phyloP scores from a whole-genome alignment of 768 basidiomycete genomes.

The Lentinula sp. region DNA sequence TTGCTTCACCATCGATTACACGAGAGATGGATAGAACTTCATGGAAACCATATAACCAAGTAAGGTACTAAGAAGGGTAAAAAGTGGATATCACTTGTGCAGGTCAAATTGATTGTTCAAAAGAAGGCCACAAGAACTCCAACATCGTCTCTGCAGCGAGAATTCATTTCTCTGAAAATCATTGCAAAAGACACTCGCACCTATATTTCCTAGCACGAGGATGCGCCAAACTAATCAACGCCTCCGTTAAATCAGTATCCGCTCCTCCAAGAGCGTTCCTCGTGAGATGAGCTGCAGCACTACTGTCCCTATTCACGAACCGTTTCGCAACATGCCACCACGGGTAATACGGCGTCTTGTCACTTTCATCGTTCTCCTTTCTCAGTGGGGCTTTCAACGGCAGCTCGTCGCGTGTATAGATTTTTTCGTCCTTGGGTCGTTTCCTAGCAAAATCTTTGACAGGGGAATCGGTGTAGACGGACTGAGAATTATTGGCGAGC shows the following conservation, averaged over 20 bases:
- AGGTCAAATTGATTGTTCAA: neutral
- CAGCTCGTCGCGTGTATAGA: constrained; percentile 8
- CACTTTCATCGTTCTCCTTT: constrained; percentile 13
- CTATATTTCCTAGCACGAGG: constrained; percentile 31
- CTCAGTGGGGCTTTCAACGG: constrained; percentile 8
- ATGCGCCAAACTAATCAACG: constrained; percentile 30
- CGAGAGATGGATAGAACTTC: too few relatives aligned
- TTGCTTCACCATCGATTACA: too few relatives aligned
- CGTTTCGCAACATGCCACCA: constrained; percentile 30
- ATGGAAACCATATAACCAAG: too few relatives aligned
- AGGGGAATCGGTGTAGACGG: constrained; percentile 1
- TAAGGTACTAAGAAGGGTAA: too few relatives aligned
- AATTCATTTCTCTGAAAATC: neutral
- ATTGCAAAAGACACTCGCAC: constrained; percentile 17
- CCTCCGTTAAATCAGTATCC: constrained; percentile 31
- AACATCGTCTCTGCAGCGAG: neutral
- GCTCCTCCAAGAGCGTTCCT: constrained; percentile 53
- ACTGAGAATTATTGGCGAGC: constrained; percentile 22
- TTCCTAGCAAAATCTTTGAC: neutral
- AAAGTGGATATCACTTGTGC: too few relatives aligned
- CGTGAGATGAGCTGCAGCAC: constrained; percentile 43
- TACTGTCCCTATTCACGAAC: constrained; percentile 35
- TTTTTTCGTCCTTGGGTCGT: neutral
- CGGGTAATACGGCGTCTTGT: constrained; percentile 28
- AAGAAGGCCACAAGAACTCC: neutral